Evolutionary conservation across 495 filamentous ascomycete genomes (phyloP), one percentile per base, ranked within the genome.

Genomic region (Baudoinia panamericana): DNA sequence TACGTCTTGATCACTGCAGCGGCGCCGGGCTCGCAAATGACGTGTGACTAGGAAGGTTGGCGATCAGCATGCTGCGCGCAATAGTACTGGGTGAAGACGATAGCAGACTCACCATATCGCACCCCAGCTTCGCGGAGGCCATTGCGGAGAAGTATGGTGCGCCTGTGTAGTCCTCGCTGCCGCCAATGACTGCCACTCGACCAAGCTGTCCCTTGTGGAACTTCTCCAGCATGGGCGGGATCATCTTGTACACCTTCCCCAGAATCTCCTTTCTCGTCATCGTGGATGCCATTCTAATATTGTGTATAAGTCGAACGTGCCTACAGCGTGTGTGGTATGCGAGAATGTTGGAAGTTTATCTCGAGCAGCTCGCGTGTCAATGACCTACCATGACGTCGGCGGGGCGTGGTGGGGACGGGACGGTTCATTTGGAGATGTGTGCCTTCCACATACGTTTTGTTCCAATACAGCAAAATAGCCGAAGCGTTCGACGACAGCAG

Each of bases 161-260:
- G 25, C 90, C 90, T 8, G 90, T 93, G 56, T 96, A 97, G 63
- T 96, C 92, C 59, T 81, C 80, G 53, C 82, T 93, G 17, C 90
- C 90, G 43, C 90, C 90, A 48, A 97, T 90, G 31, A 97, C 90
- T 30, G 80, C 92, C 29, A 97, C 77, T 26, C 90, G 71, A 6
- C 90, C 90, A 41, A 93, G 70, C 63, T 95, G 88, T 29, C 90
- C 90, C 77, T 97, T 97, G 59, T 97, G 90, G 56, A 97, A 95
- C 46, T 74, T 86, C 55, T 90, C 85, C 9, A 96, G 72, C 80
- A 97, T 80, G 7, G 90, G 90, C 29, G 90, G 90, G 32, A 97
- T 72, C 60, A 97, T 81, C 60, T 80, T 84, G 67, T 81, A 80
- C 56, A 88, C 86, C 58, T 82, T 85, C 36, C 64, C 57, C 17